These are phyloP conservation scores for Beauveria bassiana DNA, from an alignment of 2,329 filamentous ascomycete genomes.

Conservation along the genomic window DNA sequence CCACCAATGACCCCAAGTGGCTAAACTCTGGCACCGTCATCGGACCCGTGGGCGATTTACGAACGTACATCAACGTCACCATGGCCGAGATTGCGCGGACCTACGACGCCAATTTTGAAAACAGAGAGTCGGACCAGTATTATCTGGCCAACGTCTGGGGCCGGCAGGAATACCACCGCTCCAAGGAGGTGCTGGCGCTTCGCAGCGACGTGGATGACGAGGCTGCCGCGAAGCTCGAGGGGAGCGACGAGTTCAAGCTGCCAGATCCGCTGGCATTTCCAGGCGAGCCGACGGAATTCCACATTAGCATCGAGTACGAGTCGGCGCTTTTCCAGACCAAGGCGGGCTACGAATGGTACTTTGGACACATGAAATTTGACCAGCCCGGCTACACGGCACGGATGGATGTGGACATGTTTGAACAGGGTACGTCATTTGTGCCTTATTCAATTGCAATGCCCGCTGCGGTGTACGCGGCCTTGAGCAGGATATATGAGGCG, in stretches of 20 bases:
- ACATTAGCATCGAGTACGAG: constrained; percentile 34
- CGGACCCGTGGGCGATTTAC: constrained; percentile 28
- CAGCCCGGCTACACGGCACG: constrained; percentile 18
- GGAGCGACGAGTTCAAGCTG: not conserved
- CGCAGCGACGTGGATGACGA: constrained; percentile 16
- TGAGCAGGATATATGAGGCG: constrained; percentile 24
- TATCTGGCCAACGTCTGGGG: constrained; percentile 36
- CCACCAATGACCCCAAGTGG: constrained; percentile 29
- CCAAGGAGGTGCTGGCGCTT: constrained; percentile 18
- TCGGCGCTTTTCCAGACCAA: constrained; percentile 32
- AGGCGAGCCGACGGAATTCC: constrained; percentile 20
- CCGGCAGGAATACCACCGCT: constrained; percentile 33
- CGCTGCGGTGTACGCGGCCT: constrained; percentile 20
- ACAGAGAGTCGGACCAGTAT: constrained; percentile 34
- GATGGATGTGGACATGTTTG: constrained; percentile 19
- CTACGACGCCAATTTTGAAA: constrained; percentile 23
- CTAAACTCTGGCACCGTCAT: constrained; percentile 41
- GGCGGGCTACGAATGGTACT: constrained; percentile 27
- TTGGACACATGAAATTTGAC: constrained; percentile 27
- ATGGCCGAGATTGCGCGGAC: constrained; percentile 25
- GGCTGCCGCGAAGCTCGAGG: not conserved
- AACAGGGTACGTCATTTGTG: constrained; percentile 19
- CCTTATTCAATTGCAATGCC: constrained; percentile 27
- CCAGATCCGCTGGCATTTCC: not conserved
- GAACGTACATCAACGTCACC: constrained; percentile 23